These are phyloP conservation scores for Singerocomus rubriflavus DNA, from an alignment of 1,284 basidiomycete genomes.

Conservation along the genomic window DNA sequence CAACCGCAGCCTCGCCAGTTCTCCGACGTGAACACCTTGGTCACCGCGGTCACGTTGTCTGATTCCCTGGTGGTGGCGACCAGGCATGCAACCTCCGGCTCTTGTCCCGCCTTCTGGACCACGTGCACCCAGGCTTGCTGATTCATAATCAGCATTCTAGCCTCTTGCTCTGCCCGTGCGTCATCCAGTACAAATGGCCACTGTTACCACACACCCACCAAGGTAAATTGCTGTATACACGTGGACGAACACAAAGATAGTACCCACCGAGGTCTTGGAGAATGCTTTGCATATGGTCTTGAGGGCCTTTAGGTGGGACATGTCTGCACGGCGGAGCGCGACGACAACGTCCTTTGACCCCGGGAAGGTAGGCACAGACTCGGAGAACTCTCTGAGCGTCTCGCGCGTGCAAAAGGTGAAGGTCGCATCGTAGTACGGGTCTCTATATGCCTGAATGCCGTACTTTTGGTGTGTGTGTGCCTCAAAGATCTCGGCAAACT, in stretches of 20 bases:
- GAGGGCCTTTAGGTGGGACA: conserved; percentile 41
- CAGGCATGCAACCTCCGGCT: conserved; percentile 55
- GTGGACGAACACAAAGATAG: not conserved
- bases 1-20: conserved; percentile 41
- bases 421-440: conserved; percentile 61
- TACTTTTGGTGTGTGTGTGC: conserved; percentile 40
- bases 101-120: conserved; percentile 26
- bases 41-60: conserved; percentile 42
- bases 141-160: conserved; percentile 44
- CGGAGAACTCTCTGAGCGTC: conserved; percentile 36
- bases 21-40: conserved; percentile 49
- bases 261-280: conserved; percentile 54
- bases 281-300: conserved; percentile 54
- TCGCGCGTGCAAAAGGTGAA: conserved; percentile 51
- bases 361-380: conserved; percentile 13
- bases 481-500: conserved; percentile 47
- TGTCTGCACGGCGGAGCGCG: conserved; percentile 43
- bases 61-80: conserved; percentile 51
- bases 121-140: conserved; percentile 61
- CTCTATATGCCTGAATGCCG: conserved; percentile 26
- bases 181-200: conserved; percentile 51
- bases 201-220: conserved; percentile 30
- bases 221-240: too few species aligned
- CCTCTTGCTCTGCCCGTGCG: conserved; percentile 48
- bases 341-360: conserved; percentile 27